phyloP scores from a whole-genome alignment of 345 rosid genomes.

The Euphorbia peplus region DNA sequence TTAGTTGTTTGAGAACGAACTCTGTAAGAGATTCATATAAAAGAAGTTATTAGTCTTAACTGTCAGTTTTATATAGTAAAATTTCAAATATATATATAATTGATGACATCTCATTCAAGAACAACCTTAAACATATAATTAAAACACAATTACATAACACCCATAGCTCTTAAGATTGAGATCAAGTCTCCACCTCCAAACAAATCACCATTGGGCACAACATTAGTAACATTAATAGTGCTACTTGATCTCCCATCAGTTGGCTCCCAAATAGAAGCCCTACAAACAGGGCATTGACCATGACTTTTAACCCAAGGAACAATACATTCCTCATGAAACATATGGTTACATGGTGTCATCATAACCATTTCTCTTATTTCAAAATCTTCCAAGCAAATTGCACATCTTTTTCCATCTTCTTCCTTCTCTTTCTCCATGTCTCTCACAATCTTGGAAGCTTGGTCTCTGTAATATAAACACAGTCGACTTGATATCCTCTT shows the following conservation, averaged over 20 bases:
- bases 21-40: too few relatives aligned
- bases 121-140: not conserved
- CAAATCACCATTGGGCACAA: constrained; percentile 21
- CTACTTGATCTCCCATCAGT: not conserved
- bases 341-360: constrained; percentile 77
- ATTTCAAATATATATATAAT: not conserved
- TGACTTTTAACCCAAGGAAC: constrained; percentile 67
- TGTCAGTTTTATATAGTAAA: too few relatives aligned
- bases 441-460: constrained; percentile 2
- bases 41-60: too few relatives aligned
- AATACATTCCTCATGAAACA: constrained; percentile 85
- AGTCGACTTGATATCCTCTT: constrained; percentile 44
- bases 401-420: constrained; percentile 58
- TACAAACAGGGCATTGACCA: constrained; percentile 73
- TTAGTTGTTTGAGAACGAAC: too few relatives aligned
- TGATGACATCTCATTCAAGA: not conserved
- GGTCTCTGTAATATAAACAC: constrained; percentile 53
- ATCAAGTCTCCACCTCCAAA: constrained; percentile 28
- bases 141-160: not conserved
- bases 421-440: constrained; percentile 25
- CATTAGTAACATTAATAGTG: constrained; percentile 7
- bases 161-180: constrained; percentile 44
- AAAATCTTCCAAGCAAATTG: constrained; percentile 81
- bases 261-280: constrained; percentile 43
- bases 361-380: constrained; percentile 56